Percentiles rank a stretch among this genome's conserved stretches.
Evolutionary conservation across 345 rosid species (phyloP).

Genomic region (Acer yangbiense): DNA sequence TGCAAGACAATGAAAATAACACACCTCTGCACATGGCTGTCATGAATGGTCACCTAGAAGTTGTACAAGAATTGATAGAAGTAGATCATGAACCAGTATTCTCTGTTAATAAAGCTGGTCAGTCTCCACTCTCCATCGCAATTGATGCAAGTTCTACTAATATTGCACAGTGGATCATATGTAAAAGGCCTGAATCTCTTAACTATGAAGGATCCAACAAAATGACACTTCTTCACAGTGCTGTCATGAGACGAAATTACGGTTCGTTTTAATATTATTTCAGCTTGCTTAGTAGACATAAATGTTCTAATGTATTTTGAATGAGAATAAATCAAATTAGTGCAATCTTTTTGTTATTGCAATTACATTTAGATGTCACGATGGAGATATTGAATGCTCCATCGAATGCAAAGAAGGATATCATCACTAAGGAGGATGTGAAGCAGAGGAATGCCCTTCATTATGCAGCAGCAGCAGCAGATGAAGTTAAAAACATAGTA

Average conservation of each 20-base stretch:
- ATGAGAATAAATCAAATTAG: too few species aligned
- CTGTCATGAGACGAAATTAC: background rate
- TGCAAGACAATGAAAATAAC: background rate
- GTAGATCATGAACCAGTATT: background rate
- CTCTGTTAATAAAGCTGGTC: background rate
- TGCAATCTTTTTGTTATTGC: too few species aligned
- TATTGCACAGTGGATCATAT: background rate
- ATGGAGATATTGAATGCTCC: background rate
- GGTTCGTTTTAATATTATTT: background rate
- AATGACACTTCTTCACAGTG: background rate
- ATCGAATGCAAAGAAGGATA: background rate
- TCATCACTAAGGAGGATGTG: background rate
- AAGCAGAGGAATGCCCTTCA: background rate
- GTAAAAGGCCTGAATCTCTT: too few species aligned
- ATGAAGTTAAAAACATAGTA: background rate
- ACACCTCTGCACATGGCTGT: conserved; percentile 10
- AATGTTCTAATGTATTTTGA: too few species aligned
- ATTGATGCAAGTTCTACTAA: background rate
- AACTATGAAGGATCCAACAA: background rate
- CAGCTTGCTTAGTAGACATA: too few species aligned
- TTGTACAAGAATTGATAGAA: background rate
- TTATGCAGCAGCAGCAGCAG: background rate
- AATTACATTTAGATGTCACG: background rate
- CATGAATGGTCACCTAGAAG: background rate
- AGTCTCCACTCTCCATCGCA: conserved; percentile 13